A percentile compares a stretch with the other conserved stretches of the same genome.
Conservation (phyloP, 2,329 filamentous ascomycete species). For the Penicillium sp. region DNA sequence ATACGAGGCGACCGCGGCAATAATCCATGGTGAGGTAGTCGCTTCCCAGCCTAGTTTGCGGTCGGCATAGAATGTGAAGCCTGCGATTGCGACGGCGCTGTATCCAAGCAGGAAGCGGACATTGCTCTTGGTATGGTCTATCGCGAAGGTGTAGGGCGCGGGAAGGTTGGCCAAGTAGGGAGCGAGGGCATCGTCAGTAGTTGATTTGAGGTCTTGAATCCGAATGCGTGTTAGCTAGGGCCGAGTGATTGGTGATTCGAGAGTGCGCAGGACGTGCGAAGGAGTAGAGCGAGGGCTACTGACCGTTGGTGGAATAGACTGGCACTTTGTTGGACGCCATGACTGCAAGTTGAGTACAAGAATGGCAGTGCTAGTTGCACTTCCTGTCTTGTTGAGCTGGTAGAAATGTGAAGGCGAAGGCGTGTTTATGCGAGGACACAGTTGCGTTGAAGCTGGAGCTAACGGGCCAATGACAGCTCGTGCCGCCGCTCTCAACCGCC, state of each 20-base stretch:
- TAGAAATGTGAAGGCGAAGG: not conserved
- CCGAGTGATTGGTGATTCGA: not conserved
- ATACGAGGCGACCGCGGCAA: constrained; percentile 74
- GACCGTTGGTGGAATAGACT: constrained; percentile 45
- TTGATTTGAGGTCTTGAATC: constrained; percentile 82
- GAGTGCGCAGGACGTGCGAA: not conserved
- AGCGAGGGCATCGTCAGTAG: constrained; percentile 86
- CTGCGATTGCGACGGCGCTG: constrained; percentile 71
- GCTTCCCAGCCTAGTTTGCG: constrained; percentile 84
- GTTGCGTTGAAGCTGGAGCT: constrained; percentile 34
- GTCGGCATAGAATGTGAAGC: constrained; percentile 82
- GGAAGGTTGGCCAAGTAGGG: constrained; percentile 88
- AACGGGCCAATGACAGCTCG: constrained; percentile 21
- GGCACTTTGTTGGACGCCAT: constrained; percentile 39
- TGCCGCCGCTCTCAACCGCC: constrained; percentile 8
- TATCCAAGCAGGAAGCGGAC: constrained; percentile 81
- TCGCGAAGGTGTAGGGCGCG: constrained; percentile 59
- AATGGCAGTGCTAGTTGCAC: not conserved
- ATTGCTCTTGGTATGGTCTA: constrained; percentile 75
- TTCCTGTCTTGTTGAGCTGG: not conserved
- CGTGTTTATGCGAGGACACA: constrained; percentile 21
- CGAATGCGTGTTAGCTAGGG: constrained; percentile 3
- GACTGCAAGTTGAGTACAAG: constrained; percentile 22
- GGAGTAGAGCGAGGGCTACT: constrained; percentile 19
- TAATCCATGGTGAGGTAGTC: constrained; percentile 72